phyloP scores from a whole-genome alignment of 306 rosid species.

The Citrullus amarus region DNA sequence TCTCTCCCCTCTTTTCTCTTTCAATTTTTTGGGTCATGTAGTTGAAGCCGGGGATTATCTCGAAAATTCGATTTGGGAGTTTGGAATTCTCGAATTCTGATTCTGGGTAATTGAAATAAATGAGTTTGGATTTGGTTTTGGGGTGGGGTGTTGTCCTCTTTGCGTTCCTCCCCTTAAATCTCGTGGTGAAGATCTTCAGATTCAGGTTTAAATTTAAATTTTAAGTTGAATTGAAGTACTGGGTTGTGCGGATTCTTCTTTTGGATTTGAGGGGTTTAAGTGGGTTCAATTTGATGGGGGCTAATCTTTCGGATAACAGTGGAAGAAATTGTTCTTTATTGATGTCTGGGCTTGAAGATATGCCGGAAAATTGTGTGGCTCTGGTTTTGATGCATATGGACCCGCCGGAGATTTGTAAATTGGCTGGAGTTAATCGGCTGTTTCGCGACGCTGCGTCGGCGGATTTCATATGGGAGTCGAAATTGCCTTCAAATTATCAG shows the following conservation, averaged over 20 bases:
- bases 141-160: constrained; percentile 7
- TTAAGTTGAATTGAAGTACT: constrained; percentile 13
- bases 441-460: constrained; percentile 73
- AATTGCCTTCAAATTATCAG: constrained; percentile 60
- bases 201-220: constrained; percentile 48
- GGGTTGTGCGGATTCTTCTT: constrained; percentile 1
- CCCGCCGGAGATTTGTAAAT: constrained; percentile 59
- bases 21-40: not conserved
- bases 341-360: constrained; percentile 52
- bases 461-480: constrained; percentile 79
- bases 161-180: constrained; percentile 29
- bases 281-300: constrained; percentile 32
- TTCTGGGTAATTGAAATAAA: constrained; percentile 21
- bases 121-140: constrained; percentile 24
- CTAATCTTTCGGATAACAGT: constrained; percentile 27
- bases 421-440: constrained; percentile 54
- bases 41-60: not conserved
- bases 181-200: constrained; percentile 41
- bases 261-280: not conserved
- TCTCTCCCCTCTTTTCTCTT: not conserved
- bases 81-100: not conserved
- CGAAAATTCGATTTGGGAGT: not conserved
- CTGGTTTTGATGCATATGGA: constrained; percentile 48
- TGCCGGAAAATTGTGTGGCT: constrained; percentile 83
- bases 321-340: constrained; percentile 2